Conservation (phyloP, 2,329 filamentous ascomycete genomes). For the Penicillium griseofulvum region DNA sequence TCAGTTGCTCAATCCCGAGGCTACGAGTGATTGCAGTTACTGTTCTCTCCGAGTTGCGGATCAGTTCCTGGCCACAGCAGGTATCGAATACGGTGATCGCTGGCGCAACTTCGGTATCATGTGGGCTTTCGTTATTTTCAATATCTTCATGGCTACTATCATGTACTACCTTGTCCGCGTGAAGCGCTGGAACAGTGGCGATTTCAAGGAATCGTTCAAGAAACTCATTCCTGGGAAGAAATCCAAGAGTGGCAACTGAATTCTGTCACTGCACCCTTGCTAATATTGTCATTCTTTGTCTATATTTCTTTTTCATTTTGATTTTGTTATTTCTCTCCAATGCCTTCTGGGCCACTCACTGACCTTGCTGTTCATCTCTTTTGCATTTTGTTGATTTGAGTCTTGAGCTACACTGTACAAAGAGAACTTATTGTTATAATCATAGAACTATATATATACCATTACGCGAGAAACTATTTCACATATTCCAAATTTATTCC, state of each 20-base stretch:
- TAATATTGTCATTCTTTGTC: not conserved
- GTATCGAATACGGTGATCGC: constrained; percentile 54
- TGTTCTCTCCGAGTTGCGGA: constrained; percentile 36
- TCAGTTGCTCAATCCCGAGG: constrained; percentile 51
- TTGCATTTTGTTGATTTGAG: not conserved
- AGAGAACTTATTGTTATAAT: not conserved
- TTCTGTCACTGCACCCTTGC: not conserved
- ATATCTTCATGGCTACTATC: constrained; percentile 51
- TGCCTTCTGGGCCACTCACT: not conserved
- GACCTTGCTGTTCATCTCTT: not conserved
- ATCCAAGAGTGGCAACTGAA: constrained; percentile 8
- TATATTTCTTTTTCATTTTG: not conserved
- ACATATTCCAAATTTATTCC: not conserved
- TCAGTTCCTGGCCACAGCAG: constrained; percentile 42
- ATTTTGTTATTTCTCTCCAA: not conserved
- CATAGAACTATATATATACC: not conserved
- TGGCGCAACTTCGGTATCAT: constrained; percentile 69
- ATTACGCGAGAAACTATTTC: not conserved
- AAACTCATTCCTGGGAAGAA: constrained; percentile 14
- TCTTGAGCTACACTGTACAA: not conserved
- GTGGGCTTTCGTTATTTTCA: constrained; percentile 59
- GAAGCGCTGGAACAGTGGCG: constrained; percentile 22
- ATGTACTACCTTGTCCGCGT: constrained; percentile 43
- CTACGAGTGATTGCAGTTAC: constrained; percentile 54
- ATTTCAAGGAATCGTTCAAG: constrained; percentile 15